Base-by-base conservation (phyloP, 257 asterid genomes). In the Avicennia marina region DNA sequence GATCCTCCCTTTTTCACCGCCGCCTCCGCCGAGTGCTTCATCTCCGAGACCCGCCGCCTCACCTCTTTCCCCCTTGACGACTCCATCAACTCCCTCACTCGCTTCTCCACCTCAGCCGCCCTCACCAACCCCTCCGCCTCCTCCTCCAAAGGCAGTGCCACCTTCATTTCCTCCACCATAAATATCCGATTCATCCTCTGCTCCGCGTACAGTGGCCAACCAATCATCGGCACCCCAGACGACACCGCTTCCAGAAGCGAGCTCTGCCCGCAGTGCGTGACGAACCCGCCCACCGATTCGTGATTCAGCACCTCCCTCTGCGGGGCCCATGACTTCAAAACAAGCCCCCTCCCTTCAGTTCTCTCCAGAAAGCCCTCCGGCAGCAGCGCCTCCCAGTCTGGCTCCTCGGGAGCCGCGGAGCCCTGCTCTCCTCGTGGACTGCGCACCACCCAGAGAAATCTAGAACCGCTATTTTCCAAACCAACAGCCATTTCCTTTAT, bases 161-260 rank as follows among this genome's bases (percentile, higher is more conserved):
- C 49, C 60, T 55, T 60, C 60, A 63, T 54, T 12, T 75, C 72
- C 60, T 70, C 71, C 43, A 75, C 78, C 51, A 71, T 16, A 3
- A 58, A 53, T 1, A 48, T 55, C 63, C 68, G 20, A 16, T 72
- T 72, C 55, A 64, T 33, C 53, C 62, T 58, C 65, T 76, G 82
- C 56, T 72, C 76, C 3, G 78, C 78, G 31, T 75, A 63, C 13
- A 72, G 12, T 4, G 73, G 78, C 72, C 71, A 72, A 5, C 73
- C 67, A 18, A 72, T 60, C 67, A 76, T 59, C 1, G 82, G 78
- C 4, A 72, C 63, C 7, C 81, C 75, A 10, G 22, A 48, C 19
- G 48, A 38, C 29, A 64, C 54, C 16, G 78, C 75, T 50, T 75
- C 75, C 11, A 72, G 47, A 4, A 46, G 2, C 11, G 79, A 68